Percentiles rank a stretch among this genome's conserved stretches.
Evolutionary conservation across 2,329 filamentous ascomycete genomes (phyloP).

Genomic region (Cladophialophora psammophila): DNA sequence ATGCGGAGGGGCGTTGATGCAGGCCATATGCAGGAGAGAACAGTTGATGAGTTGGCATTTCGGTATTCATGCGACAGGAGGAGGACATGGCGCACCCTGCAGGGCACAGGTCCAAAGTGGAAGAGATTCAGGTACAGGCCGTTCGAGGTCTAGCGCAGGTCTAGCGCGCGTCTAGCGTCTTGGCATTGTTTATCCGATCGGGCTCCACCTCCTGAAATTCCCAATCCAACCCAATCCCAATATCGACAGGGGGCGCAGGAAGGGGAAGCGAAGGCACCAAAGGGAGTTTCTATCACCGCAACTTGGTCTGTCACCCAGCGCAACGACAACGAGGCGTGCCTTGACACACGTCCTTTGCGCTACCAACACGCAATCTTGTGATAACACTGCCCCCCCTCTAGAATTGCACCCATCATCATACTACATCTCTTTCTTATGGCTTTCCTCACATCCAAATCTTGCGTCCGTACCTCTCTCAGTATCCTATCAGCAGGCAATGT

Average conservation of each 20-base stretch:
- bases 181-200: conserved; percentile 27
- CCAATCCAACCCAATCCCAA: neutral
- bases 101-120: conserved; percentile 10
- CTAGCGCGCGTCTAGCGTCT: conserved; percentile 6
- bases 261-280: conserved; percentile 6
- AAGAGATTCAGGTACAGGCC: conserved; percentile 14
- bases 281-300: conserved; percentile 18
- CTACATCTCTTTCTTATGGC: conserved; percentile 28
- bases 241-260: neutral
- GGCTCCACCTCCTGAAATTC: neutral
- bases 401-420: conserved; percentile 14
- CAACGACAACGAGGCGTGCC: conserved; percentile 15
- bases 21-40: conserved; percentile 28
- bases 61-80: neutral
- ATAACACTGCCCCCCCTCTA: conserved; percentile 11
- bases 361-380: conserved; percentile 25
- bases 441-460: conserved; percentile 16
- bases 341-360: conserved; percentile 6
- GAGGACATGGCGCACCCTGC: conserved; percentile 13
- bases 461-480: conserved; percentile 7
- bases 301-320: conserved; percentile 19
- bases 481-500: conserved; percentile 18
- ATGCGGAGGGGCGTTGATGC: conserved; percentile 7
- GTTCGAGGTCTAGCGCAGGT: conserved; percentile 9
- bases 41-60: conserved; percentile 15